A percentile compares a stretch with the other conserved stretches of the same genome.
These are phyloP conservation scores for Beauveria brongniartii DNA, from an alignment of 2,329 filamentous ascomycete species.

Conservation along the genomic window DNA sequence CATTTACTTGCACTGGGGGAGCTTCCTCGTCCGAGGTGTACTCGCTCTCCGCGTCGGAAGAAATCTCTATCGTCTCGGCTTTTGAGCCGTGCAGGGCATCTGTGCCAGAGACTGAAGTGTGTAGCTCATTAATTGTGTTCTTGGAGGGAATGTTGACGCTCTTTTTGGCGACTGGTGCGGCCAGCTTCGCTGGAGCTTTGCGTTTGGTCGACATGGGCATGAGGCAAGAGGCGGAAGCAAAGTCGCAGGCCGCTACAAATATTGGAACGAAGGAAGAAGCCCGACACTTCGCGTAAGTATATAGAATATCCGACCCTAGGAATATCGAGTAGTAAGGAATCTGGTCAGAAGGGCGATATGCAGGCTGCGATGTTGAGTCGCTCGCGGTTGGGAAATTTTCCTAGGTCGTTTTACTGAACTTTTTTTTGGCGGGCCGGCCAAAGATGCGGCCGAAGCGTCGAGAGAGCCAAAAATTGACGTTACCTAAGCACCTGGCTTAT, in stretches of 20 bases:
- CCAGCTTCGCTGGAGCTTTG: constrained; percentile 50
- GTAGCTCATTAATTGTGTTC: constrained; percentile 49
- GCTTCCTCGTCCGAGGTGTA: constrained; percentile 39
- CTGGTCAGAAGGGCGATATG: background rate
- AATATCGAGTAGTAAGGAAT: background rate
- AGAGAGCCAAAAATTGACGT: background rate
- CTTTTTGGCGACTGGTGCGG: constrained; percentile 44
- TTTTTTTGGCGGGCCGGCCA: constrained; percentile 14
- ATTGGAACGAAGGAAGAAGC: background rate
- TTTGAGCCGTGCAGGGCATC: constrained; percentile 30
- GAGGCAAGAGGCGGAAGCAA: constrained; percentile 1
- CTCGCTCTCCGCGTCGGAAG: constrained; percentile 45
- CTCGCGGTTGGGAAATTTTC: constrained; percentile 11
- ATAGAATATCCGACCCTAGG: too few relatives aligned
- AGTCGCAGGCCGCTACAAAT: background rate
- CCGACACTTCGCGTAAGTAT: background rate
- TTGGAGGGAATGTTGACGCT: constrained; percentile 43
- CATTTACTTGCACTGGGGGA: constrained; percentile 11
- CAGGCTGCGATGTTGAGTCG: background rate
- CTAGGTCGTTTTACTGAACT: constrained; percentile 10
- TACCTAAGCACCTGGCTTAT: constrained; percentile 10
- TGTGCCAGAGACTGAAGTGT: constrained; percentile 41
- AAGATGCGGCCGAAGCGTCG: background rate
- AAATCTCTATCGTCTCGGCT: constrained; percentile 46
- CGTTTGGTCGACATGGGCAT: constrained; percentile 51